These are phyloP conservation scores for Penicillium cataractarum DNA, from an alignment of 495 filamentous ascomycete species.

Conservation along the genomic window DNA sequence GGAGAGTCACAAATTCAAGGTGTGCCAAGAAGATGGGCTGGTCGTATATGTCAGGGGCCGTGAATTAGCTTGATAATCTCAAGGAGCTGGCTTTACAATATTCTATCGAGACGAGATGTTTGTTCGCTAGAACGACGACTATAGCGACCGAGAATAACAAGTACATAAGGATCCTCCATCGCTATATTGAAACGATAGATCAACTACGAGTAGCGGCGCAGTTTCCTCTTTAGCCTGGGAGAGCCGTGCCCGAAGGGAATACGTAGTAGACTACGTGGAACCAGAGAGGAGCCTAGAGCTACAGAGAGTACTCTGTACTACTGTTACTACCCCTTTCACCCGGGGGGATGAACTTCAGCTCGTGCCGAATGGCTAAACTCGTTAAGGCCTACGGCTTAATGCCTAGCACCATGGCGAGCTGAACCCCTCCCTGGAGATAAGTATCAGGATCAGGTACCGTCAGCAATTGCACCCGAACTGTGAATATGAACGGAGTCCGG, in stretches of 20 bases:
- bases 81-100: too few species aligned
- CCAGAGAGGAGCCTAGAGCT: too few species aligned
- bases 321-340: not conserved
- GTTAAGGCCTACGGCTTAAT: not conserved
- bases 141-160: not conserved
- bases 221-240: not conserved
- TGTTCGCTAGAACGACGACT: not conserved
- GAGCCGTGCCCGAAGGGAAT: not conserved
- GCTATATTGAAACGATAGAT: not conserved
- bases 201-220: not conserved
- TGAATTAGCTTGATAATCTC: not conserved
- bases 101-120: not conserved
- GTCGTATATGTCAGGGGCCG: constrained; percentile 23
- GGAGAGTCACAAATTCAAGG: not conserved
- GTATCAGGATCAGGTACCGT: not conserved
- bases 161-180: not conserved
- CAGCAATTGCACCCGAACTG: not conserved
- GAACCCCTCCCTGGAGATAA: not conserved
- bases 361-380: not conserved
- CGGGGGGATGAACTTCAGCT: constrained; percentile 1
- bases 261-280: not conserved
- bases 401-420: not conserved
- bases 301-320: too few species aligned
- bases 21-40: constrained; percentile 1
- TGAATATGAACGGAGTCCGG: not conserved